Evolutionary conservation across 352 stramenopile genomes (phyloP), one percentile per base, ranked within the genome.

Genomic region (Albugo laibachii): DNA sequence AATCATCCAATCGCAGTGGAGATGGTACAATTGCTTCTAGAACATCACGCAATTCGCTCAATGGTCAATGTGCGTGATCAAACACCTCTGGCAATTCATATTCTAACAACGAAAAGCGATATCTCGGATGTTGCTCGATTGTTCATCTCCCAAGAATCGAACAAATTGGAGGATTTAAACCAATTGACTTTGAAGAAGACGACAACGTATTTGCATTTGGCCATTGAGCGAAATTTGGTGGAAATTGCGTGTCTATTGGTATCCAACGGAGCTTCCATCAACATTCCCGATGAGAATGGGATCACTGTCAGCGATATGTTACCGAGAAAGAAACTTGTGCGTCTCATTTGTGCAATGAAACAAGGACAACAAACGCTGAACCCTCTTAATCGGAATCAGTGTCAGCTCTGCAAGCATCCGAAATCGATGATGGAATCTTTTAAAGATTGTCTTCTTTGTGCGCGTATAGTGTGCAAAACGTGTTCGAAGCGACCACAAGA

Each of bases 1-100:
- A 66, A 66, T 14, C 65, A 79, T 4, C 65, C 58, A 41, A 68
- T 69, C 1, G 52, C 66, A 0, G 15, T 18, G 15, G 65, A 83
- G 46, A 66, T 89, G 47, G 74, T 85, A 27, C 69, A 80, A 49
- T 43, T 84, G 14, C 52, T 89, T 35, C 66, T 91, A 1, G 65
- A 62, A 13, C 56, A 82, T 15, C 66, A 73, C 21, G 77, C 77
- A 1, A 84, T 63, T 46, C 60, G 68, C 15, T 58, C 64, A 20
- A 68, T 66, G 6, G 58, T 82, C 34, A 89, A 89, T 54, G 61
- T 89, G 13, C 77, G 77, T 19, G 77, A 75, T 4, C 77, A 91
- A 59, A 91, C 77, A 35, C 77, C 77, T 52, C 61, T 87, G 27
- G 76, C 69, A 48, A 84, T 87, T 50, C 77, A 91, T 58, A 85